Evolutionary conservation across 805 yeast species (phyloP).

Genomic region (Candida ortonii): DNA sequence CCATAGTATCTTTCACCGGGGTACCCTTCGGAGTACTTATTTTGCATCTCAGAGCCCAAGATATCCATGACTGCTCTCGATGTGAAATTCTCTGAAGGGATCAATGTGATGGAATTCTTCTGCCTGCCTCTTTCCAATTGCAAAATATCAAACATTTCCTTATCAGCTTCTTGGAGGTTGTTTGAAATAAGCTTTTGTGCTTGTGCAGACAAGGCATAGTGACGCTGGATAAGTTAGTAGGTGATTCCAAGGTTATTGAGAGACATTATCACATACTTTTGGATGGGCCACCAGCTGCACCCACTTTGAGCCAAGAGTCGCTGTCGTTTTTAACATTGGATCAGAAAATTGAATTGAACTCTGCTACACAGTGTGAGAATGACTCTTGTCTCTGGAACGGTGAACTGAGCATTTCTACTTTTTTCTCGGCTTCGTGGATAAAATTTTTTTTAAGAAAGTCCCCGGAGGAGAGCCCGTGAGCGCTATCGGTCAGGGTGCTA

Average conservation of each 20-base stretch:
- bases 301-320: too few species aligned
- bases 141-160: slow-evolving; percentile 80
- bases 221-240: not conserved
- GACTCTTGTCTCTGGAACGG: too few species aligned
- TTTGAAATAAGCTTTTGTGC: slow-evolving; percentile 57
- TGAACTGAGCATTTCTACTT: too few species aligned
- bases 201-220: slow-evolving; percentile 22
- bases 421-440: not conserved
- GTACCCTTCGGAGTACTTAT: slow-evolving; percentile 97
- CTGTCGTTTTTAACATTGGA: too few species aligned
- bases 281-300: too few species aligned
- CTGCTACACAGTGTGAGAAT: too few species aligned
- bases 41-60: slow-evolving; percentile 94
- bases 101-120: slow-evolving; percentile 85
- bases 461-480: too few species aligned
- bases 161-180: slow-evolving; percentile 68
- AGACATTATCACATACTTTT: too few species aligned
- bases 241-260: not conserved
- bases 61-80: slow-evolving; percentile 92
- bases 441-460: too few species aligned
- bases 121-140: slow-evolving; percentile 79
- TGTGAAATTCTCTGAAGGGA: slow-evolving; percentile 96
- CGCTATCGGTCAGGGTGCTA: too few species aligned
- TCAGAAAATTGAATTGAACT: too few species aligned
- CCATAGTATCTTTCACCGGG: slow-evolving; percentile 98